Conservation (phyloP, 2,329 filamentous ascomycete species). For the Chalaropsis ovoidea region DNA sequence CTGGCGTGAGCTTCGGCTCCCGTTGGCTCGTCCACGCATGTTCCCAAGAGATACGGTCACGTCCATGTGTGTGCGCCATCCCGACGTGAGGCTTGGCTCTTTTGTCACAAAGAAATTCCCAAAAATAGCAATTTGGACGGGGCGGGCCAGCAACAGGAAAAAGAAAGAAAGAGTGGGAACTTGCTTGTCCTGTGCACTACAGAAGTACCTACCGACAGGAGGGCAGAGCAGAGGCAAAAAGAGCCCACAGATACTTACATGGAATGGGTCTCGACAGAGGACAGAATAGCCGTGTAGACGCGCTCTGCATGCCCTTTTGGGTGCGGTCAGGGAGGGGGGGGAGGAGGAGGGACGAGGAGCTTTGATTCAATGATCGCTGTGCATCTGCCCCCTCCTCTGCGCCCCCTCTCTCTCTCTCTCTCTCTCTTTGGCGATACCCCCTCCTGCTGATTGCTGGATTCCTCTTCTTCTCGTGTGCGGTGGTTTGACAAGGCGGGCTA, state of each 20-base stretch:
- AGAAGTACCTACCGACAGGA: constrained; percentile 11
- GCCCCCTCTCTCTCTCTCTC: constrained; percentile 1
- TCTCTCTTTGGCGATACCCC: background rate
- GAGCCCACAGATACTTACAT: background rate
- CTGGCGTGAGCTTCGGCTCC: background rate
- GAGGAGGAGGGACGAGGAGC: background rate
- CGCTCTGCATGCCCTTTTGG: background rate
- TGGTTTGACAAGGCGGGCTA: background rate
- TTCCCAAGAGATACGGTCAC: too few species aligned
- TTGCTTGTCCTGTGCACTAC: constrained; percentile 7
- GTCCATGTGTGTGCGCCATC: too few species aligned
- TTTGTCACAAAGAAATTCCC: constrained; percentile 10
- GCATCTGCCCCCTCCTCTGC: constrained; percentile 5
- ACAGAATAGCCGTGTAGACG: background rate
- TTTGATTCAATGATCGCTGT: constrained; percentile 13
- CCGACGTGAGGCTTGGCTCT: background rate
- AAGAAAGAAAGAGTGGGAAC: background rate
- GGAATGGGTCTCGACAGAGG: background rate
- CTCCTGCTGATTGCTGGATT: too few species aligned
- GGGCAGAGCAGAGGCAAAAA: constrained; percentile 12
- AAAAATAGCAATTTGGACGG: constrained; percentile 6
- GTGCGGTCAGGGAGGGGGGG: background rate
- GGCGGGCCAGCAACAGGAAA: background rate
- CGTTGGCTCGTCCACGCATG: background rate
- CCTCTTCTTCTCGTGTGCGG: too few species aligned